Percentiles rank a stretch among this genome's conserved stretches.
phyloP scores from a whole-genome alignment of 257 asterid genomes.

The Marsdenia floribunda region DNA sequence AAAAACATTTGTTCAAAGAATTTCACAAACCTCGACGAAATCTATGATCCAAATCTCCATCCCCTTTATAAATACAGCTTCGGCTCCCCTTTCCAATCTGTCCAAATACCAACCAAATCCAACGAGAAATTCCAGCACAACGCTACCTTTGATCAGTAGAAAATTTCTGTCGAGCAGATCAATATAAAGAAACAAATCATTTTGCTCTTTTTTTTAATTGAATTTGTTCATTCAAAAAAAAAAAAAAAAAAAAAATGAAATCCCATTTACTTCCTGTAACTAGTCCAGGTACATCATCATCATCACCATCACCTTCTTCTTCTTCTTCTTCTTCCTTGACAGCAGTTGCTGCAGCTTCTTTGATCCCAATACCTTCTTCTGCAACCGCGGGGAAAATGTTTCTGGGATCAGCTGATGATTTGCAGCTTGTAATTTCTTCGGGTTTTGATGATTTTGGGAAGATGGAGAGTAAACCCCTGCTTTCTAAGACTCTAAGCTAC shows the following conservation, averaged over 20 bases:
- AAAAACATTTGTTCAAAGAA: not conserved
- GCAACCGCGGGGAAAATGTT: conserved; percentile 32
- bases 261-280: conserved; percentile 50
- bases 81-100: not conserved
- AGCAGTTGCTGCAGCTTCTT: conserved; percentile 6
- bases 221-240: not conserved
- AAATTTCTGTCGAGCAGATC: not conserved
- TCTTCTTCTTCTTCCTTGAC: conserved; percentile 32
- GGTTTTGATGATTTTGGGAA: conserved; percentile 37
- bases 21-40: not conserved
- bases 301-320: no score
- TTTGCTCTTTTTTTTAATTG: not conserved
- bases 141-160: not conserved
- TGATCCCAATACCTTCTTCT: conserved; percentile 12
- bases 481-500: conserved; percentile 54
- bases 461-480: conserved; percentile 52
- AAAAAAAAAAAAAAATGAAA: conserved; percentile 26
- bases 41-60: not conserved
- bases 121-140: not conserved
- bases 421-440: conserved; percentile 38
- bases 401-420: conserved; percentile 50
- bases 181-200: not conserved
- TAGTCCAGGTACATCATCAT: conserved; percentile 23
- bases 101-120: conserved; percentile 10
- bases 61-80: not conserved